Base-by-base conservation (phyloP, 2,329 filamentous ascomycete species). In the Alternaria brassicicola region DNA sequence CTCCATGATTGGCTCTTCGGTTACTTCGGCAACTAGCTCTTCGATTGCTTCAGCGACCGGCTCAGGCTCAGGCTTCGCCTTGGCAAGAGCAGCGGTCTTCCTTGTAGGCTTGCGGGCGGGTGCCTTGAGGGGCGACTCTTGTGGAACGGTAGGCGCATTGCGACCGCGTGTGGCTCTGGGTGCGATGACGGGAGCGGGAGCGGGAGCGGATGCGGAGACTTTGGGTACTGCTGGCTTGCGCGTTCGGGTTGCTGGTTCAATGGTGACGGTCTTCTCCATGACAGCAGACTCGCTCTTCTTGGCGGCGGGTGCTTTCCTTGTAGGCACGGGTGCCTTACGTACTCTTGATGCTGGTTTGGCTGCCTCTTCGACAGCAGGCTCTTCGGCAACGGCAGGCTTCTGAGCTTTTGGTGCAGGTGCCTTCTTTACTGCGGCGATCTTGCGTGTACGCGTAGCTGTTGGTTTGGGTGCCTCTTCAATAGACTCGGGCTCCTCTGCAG, bases 81-180 rank as follows among this genome's bases (percentile, higher is more conserved):
- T 25, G 26, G 59, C 47, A 21, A 57, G 58, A 30, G 63, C 36
- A 19, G 59, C 61, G 26, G 59, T 56, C 55, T 67, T 68, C 55
- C 64, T 70, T 12, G 57, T 52, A 7, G 63, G 66, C 54, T 72
- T 74, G 45, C 70, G 68, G 9, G 71, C 68, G 17, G 68, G 69
- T 23, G 69, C 56, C 57, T 68, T 68, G 26, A 67, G 68, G 26
- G 70, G 70, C n/a, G 70, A 73, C 7, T 67, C 63, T 47, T 64
- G 59, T 41, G 64, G 47, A 4, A 59, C 47, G 19, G 52, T 54
- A 17, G 64, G 59, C 35, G 52, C 63, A 59, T 63, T 64, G 52
- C 65, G 68, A 10, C 60, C 68, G 35, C 70, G 67, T 35, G 66
- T 69, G 21, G 65, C 55, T 45, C 66, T 66, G 36, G 55, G 57